phyloP scores from a whole-genome alignment of 2,329 filamentous ascomycete genomes.

The Colletotrichum cuscutae region DNA sequence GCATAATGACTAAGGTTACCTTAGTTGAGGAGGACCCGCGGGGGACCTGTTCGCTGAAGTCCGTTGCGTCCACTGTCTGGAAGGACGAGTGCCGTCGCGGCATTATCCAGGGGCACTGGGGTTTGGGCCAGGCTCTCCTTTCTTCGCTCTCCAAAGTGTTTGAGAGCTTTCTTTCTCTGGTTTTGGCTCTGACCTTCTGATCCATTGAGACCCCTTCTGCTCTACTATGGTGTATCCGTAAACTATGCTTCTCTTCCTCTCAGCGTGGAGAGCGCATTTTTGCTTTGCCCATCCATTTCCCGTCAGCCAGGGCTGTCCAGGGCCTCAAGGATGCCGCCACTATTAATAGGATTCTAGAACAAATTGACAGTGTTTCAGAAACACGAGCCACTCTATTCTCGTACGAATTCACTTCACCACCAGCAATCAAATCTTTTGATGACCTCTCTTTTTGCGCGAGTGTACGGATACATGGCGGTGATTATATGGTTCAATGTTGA shows the following conservation, averaged over 20 bases:
- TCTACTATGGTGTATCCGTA: too few species aligned
- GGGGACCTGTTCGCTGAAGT: slow-evolving; percentile 14
- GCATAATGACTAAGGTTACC: slow-evolving; percentile 28
- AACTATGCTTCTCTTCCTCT: neutral
- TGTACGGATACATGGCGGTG: neutral
- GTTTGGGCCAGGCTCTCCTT: neutral
- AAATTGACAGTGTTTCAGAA: slow-evolving; percentile 32
- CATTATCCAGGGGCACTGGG: neutral
- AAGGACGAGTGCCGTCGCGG: neutral
- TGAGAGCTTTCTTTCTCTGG: neutral
- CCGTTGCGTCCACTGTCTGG: neutral
- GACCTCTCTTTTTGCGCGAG: neutral
- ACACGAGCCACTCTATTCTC: slow-evolving; percentile 29
- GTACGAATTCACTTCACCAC: neutral
- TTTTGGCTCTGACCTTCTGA: neutral
- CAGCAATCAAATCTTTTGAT: neutral
- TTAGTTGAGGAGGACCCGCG: slow-evolving; percentile 10
- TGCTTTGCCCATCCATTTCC: slow-evolving; percentile 10
- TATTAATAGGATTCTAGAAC: slow-evolving; percentile 36
- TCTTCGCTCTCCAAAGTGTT: neutral
- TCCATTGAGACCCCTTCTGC: neutral
- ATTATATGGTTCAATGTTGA: neutral
- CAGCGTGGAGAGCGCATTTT: neutral
- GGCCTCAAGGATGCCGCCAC: slow-evolving; percentile 22
- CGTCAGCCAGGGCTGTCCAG: slow-evolving; percentile 16